phyloP scores from a whole-genome alignment of 208 protist species.

The Crithidia brevicula region DNA sequence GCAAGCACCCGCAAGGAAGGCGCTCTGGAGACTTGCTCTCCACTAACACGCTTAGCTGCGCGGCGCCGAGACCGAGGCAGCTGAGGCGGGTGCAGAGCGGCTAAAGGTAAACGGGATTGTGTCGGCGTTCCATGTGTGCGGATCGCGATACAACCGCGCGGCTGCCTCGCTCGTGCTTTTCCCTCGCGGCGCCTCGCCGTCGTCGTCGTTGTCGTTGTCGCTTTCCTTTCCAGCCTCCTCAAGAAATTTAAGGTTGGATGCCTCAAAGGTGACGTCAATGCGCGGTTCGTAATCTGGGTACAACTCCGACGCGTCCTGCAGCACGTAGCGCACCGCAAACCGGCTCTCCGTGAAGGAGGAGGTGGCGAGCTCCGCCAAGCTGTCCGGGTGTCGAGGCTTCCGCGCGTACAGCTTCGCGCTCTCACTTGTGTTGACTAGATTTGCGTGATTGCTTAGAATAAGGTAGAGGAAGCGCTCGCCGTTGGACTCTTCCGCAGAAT shows the following conservation, averaged over 20 bases:
- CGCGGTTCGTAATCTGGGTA: constrained; percentile 34
- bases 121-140: constrained; percentile 36
- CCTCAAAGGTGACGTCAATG: constrained; percentile 24
- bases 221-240: constrained; percentile 6
- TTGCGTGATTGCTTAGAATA: constrained; percentile 36
- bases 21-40: too few relatives aligned
- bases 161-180: constrained; percentile 12
- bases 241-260: constrained; percentile 22
- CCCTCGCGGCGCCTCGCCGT: neutral
- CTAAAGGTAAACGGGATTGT: constrained; percentile 40
- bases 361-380: neutral
- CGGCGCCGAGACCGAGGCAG: neutral
- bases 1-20: too few relatives aligned
- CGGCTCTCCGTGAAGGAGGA: constrained; percentile 34
- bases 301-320: constrained; percentile 31
- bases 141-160: constrained; percentile 30
- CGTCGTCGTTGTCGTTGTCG: neutral
- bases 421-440: constrained; percentile 29
- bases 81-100: neutral
- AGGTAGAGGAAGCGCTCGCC: constrained; percentile 27
- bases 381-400: neutral
- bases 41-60: neutral
- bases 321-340: constrained; percentile 32
- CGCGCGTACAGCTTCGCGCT: constrained; percentile 24
- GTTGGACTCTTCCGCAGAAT: neutral